Evolutionary conservation across 1,284 basidiomycete species (phyloP).

Genomic region (Irpex rosettiformis): DNA sequence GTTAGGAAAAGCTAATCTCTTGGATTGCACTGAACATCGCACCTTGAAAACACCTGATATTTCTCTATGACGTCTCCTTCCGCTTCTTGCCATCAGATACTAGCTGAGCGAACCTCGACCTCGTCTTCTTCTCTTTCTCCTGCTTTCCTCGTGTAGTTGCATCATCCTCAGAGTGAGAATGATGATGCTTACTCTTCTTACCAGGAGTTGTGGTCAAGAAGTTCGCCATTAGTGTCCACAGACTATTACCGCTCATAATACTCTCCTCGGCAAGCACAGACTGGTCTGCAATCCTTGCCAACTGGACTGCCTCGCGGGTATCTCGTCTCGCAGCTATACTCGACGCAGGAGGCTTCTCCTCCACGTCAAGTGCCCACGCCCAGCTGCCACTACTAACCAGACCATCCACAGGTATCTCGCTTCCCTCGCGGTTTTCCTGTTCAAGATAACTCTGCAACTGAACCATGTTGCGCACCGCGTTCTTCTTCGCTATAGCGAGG

Average conservation of each 20-base stretch:
- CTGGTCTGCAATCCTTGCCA: slow-evolving; percentile 70
- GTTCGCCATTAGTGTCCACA: slow-evolving; percentile 66
- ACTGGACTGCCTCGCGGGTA: slow-evolving; percentile 66
- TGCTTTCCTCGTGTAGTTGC: background rate
- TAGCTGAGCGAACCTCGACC: slow-evolving; percentile 26
- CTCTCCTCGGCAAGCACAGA: slow-evolving; percentile 53
- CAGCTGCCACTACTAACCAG: slow-evolving; percentile 50
- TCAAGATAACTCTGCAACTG: slow-evolving; percentile 38
- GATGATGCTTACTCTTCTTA: slow-evolving; percentile 17
- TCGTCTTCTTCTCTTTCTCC: slow-evolving; percentile 19
- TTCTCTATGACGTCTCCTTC: background rate
- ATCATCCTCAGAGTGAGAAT: slow-evolving; percentile 5
- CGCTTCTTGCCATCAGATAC: slow-evolving; percentile 22
- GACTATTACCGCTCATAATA: slow-evolving; percentile 58
- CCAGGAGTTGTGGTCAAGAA: slow-evolving; percentile 48
- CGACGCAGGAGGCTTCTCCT: slow-evolving; percentile 76
- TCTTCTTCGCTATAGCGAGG: slow-evolving; percentile 55
- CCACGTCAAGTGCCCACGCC: slow-evolving; percentile 73
- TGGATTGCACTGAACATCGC: background rate
- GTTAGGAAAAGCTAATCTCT: background rate
- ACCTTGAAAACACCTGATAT: background rate
- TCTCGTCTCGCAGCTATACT: slow-evolving; percentile 79
- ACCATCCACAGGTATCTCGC: slow-evolving; percentile 42
- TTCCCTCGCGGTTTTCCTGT: slow-evolving; percentile 22
- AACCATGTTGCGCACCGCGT: slow-evolving; percentile 46